These are phyloP conservation scores for Citrus glauca DNA, from an alignment of 345 rosid genomes.

Conservation along the genomic window DNA sequence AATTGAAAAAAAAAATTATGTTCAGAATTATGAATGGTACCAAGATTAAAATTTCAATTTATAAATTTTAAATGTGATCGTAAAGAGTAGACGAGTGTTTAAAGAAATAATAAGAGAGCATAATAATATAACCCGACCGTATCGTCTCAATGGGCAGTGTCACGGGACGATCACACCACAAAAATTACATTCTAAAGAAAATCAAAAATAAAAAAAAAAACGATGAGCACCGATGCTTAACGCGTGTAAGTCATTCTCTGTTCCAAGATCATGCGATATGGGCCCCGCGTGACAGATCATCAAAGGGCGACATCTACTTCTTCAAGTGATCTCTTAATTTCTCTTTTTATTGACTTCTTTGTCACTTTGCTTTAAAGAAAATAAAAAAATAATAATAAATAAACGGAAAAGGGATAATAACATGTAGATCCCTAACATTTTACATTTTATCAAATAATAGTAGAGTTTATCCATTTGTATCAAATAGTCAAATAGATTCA, in stretches of 20 bases:
- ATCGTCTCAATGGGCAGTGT: background rate
- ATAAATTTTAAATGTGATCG: too few species aligned
- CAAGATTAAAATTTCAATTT: too few species aligned
- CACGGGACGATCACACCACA: background rate
- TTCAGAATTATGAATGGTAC: too few species aligned
- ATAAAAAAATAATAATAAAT: background rate
- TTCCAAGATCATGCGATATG: background rate
- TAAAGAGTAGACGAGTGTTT: too few species aligned
- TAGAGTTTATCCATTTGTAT: too few species aligned
- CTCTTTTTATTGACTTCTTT: background rate
- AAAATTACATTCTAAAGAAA: background rate
- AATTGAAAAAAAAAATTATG: too few species aligned
- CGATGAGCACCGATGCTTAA: background rate
- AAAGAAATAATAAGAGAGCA: too few species aligned
- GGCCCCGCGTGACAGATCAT: background rate
- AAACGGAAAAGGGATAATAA: background rate
- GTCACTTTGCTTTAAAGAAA: background rate
- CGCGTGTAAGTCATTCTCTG: background rate
- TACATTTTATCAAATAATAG: too few species aligned
- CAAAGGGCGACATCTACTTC: background rate
- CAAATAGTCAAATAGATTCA: too few species aligned
- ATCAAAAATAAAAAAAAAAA: too few species aligned
- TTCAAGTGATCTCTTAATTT: background rate
- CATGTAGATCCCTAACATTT: background rate
- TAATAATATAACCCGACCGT: too few species aligned